Conservation (phyloP, 805 yeast species). For the Hanseniaspora taiwanica region DNA sequence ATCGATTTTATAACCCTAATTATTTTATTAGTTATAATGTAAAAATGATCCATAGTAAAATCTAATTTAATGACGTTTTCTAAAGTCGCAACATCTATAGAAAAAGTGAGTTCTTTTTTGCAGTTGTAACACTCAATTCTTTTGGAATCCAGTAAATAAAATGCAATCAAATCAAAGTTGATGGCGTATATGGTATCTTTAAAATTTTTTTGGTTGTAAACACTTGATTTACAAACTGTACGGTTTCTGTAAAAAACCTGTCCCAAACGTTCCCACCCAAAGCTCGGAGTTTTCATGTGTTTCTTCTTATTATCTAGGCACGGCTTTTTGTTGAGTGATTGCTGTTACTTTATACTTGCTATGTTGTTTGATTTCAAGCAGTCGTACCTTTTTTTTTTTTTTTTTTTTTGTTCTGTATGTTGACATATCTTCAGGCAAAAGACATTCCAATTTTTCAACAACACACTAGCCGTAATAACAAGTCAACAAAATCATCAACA, state of each 20-base stretch:
- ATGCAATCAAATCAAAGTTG: slow-evolving; percentile 22
- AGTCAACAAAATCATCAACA: neutral
- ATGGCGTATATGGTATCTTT: slow-evolving; percentile 10
- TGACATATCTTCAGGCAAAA: no score
- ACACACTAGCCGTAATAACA: neutral
- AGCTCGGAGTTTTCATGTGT: slow-evolving; percentile 25
- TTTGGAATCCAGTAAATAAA: slow-evolving; percentile 9
- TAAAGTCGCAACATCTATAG: neutral
- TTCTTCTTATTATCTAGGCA: no score
- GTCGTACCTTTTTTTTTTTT: no score
- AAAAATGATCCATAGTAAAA: slow-evolving; percentile 8
- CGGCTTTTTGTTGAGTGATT: neutral
- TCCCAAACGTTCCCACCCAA: slow-evolving; percentile 68
- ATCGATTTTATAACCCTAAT: slow-evolving; percentile 11
- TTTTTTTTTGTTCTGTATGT: no score
- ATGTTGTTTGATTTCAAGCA: no score
- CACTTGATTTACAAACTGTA: slow-evolving; percentile 8
- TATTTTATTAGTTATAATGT: slow-evolving; percentile 10
- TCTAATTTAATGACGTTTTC: neutral
- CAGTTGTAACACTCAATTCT: slow-evolving; percentile 1
- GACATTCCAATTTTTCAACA: no score
- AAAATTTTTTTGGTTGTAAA: slow-evolving; percentile 3
- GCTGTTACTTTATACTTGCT: neutral
- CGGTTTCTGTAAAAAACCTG: slow-evolving; percentile 54
- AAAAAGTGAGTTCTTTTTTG: neutral